A percentile compares a stretch with the other conserved stretches of the same genome.
phyloP scores from a whole-genome alignment of 1,284 basidiomycete species.

The Sparassis latifolia region DNA sequence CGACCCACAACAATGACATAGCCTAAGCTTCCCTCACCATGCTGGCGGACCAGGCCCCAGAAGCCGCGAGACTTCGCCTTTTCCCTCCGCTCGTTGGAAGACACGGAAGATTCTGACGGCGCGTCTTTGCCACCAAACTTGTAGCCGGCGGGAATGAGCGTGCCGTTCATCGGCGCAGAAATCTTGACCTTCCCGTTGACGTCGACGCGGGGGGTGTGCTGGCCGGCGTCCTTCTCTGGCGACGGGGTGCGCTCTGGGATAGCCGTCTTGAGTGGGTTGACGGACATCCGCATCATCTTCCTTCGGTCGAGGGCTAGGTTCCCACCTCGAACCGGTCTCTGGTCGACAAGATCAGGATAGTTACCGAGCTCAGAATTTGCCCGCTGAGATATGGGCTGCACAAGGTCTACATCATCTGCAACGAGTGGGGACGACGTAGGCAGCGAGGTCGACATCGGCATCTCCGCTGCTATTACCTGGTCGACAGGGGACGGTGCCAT shows the following conservation, averaged over 20 bases:
- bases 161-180: conserved; percentile 83
- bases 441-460: conserved; percentile 51
- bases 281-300: conserved; percentile 45
- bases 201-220: conserved; percentile 27
- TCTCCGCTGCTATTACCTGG: conserved; percentile 34
- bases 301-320: conserved; percentile 48
- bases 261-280: conserved; percentile 42
- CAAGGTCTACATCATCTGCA: conserved; percentile 27
- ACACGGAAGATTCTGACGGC: conserved; percentile 33
- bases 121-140: conserved; percentile 76
- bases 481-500: conserved; percentile 38
- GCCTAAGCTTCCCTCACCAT: conserved; percentile 27
- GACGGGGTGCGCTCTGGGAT: conserved; percentile 52
- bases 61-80: conserved; percentile 88
- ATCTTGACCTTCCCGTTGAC: conserved; percentile 68
- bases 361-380: conserved; percentile 76
- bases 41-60: conserved; percentile 74
- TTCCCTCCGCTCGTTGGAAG: conserved; percentile 62
- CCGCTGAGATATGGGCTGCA: conserved; percentile 34
- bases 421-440: conserved; percentile 42
- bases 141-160: conserved; percentile 82
- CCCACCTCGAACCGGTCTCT: conserved; percentile 30
- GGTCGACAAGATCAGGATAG: conserved; percentile 56
- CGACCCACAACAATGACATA: neutral
- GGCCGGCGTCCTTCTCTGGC: conserved; percentile 43